Base-by-base conservation (phyloP, 148 eudicot genomes). In the Amaranthus hypochondriacus region DNA sequence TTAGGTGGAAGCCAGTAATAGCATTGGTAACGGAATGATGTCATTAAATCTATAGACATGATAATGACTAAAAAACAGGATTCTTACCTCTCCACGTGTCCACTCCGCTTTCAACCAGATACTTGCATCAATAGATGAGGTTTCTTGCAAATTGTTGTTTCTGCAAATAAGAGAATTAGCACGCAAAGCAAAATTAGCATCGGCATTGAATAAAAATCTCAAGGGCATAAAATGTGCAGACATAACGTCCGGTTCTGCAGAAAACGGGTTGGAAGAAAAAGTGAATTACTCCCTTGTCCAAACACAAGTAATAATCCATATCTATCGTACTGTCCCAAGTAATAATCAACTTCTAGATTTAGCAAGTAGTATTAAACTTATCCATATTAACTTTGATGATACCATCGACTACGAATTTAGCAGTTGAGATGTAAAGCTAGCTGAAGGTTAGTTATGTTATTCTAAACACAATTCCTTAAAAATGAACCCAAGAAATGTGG, bases 101-200 rank as follows among this genome's bases (percentile, higher is more conserved):
- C 97, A 91, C 84, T 87, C 85, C 6, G 79, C 81, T 76, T 87
- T 92, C 76, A 78, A 47, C 97, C 98, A 94, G 74, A 91, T 86
- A 76, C 83, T 63, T 74, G 85, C 74, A 79, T 89, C 89, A 65
- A 61, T 80, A 68, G 81, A 49, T 66, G 71, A 69, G 12, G 54
- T 80, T 67, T 75, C 81, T 54, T 14, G 81, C 68, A 71, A 78
- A 71, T 74, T 68, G 68, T 75, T 77, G 62, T 68, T 76, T 65
- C 94, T 90, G 87, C 73, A 49, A 77, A 28, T 64, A 11, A 73
- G 56, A 67, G 53, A 9, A 75, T 43, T 59, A 53, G 49, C 56
- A 18, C 69, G 44, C 47, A 57, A 47, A 13, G 21, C 64, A 63
- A 51, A 54, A 65, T 10, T 9, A 62, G 1, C 43, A 50, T 50